Evolutionary conservation across 2,329 filamentous ascomycete genomes (phyloP), one percentile per base, ranked within the genome.

Genomic region (Pseudogymnoascus destructans): DNA sequence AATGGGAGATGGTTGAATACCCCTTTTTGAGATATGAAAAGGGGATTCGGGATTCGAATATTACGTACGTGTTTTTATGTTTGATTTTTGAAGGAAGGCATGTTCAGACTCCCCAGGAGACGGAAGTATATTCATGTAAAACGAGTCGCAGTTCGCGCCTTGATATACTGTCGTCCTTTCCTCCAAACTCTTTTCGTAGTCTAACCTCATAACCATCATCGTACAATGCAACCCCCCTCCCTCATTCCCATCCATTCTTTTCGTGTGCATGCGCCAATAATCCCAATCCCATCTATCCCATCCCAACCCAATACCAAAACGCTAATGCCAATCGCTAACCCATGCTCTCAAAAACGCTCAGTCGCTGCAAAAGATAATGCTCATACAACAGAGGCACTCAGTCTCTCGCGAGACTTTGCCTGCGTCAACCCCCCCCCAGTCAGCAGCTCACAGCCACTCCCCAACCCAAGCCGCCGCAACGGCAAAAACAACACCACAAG

Each of bases 301-400:
- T 7, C 5, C 38, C 38, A n/a, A 23, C n/a, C 38, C 38, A 42
- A 42, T 23, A 7, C 40, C 19, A 46, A 46, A 46, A n/a, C 11
- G 40, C 40, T 46, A 46, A 46, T 46, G 40, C 40, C 40, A 23
- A 46, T 46, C 40, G 40, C 40, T 46, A 46, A 46, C 40, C 23
- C n/a, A 46, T 46, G 40, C 40, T 46, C 40, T 23, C 40, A 40
- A 46, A 46, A 46, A 46, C 19, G 40, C 40, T 46, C 40, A 46
- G 3, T 46, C 40, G 40, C 19, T 46, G 40, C 8, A 46, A 42
- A 23, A 36, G 10, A 5, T 46, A 46, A 9, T 46, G 25, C 11
- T 46, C 40, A 46, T 46, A 46, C 40, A 46, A 46, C 40, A 46
- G 40, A 25, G 40, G 40, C 40, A 23, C 17, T 7, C 38, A 19